Conservation (phyloP, 2,329 filamentous ascomycete genomes). For the Leptographium procerum region DNA sequence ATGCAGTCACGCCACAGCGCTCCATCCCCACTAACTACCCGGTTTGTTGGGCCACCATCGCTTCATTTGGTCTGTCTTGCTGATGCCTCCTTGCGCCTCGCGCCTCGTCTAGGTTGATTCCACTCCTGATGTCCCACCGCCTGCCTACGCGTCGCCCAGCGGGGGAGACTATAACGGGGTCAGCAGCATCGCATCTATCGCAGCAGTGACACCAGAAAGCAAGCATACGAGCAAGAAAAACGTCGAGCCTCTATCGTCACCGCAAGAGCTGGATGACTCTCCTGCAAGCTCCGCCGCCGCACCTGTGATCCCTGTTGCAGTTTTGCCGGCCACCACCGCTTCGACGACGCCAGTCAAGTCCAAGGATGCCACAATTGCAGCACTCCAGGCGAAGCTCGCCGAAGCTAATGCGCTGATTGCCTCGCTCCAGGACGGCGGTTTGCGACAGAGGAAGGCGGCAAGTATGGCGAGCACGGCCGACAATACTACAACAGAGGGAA, state of each 20-base stretch:
- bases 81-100: background rate
- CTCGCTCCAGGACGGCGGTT: constrained; percentile 57
- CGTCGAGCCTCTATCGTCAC: constrained; percentile 8
- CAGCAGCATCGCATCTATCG: constrained; percentile 10
- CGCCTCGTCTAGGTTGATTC: constrained; percentile 16
- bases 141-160: constrained; percentile 21
- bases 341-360: background rate
- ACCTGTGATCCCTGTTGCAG: background rate
- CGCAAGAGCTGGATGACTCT: too few relatives aligned
- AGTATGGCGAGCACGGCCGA: constrained; percentile 18
- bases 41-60: background rate
- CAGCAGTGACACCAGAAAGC: background rate
- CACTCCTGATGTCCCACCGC: constrained; percentile 21
- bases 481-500: constrained; percentile 28
- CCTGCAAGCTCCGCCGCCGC: background rate
- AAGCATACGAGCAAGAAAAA: constrained; percentile 9
- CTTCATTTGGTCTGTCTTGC: background rate
- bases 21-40: constrained; percentile 13
- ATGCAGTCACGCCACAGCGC: constrained; percentile 19
- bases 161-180: constrained; percentile 13
- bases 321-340: background rate
- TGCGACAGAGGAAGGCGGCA: constrained; percentile 63
- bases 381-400: constrained; percentile 23
- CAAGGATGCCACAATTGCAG: constrained; percentile 15
- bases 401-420: constrained; percentile 66